Evolutionary conservation across 164 flowering plant species (phyloP).

Genomic region (Litsea cubeba): DNA sequence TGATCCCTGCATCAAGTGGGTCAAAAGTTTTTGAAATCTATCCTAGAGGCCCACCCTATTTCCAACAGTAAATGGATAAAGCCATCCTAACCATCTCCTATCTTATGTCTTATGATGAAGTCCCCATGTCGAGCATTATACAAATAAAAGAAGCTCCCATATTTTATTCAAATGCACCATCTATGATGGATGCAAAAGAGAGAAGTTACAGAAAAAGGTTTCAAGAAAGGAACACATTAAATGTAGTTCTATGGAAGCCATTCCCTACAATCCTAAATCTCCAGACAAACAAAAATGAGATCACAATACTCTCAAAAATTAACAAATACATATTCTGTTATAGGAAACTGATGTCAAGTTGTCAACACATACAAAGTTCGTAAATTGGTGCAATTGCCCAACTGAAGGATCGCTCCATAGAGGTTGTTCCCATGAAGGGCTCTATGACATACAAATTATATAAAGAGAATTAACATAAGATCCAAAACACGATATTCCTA

Average conservation of each 20-base stretch:
- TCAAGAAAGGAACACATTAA: not conserved
- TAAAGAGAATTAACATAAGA: conserved; percentile 14
- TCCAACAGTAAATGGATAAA: too few species aligned
- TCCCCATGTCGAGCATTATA: not conserved
- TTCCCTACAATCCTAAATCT: not conserved
- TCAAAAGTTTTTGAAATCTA: too few species aligned
- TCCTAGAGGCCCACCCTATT: too few species aligned
- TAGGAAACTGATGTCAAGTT: not conserved
- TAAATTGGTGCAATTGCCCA: conserved; percentile 82
- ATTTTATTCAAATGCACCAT: not conserved
- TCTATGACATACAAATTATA: conserved; percentile 29
- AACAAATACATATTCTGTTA: not conserved
- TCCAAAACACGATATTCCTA: not conserved
- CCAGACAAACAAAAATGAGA: not conserved
- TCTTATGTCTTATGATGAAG: too few species aligned
- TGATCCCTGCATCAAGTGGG: too few species aligned
- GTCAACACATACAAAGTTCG: conserved; percentile 63
- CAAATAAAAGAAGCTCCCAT: not conserved
- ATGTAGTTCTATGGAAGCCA: not conserved
- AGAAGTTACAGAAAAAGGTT: not conserved
- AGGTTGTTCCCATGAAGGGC: conserved; percentile 75
- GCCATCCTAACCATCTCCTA: too few species aligned
- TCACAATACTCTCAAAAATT: not conserved
- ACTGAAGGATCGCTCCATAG: conserved; percentile 79
- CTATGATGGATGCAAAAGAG: not conserved